These are phyloP conservation scores for Hypomyces rosellus DNA, from an alignment of 2,329 filamentous ascomycete genomes.

Conservation along the genomic window DNA sequence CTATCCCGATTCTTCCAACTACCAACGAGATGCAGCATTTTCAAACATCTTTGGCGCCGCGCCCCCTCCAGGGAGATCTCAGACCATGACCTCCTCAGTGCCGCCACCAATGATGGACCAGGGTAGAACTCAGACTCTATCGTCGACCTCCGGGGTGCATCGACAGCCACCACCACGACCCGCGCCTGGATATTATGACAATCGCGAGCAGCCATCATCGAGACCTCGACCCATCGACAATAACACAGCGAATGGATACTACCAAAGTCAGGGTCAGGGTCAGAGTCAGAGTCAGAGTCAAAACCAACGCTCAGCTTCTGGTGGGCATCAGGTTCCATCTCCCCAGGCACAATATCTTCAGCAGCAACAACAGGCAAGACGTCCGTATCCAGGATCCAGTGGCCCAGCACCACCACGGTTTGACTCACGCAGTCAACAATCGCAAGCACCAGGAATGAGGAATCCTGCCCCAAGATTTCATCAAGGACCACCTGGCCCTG, in stretches of 20 bases:
- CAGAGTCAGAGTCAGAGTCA: background rate
- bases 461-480: conserved; percentile 54
- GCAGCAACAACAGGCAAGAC: conserved; percentile 38
- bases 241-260: conserved; percentile 45
- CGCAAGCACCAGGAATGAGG: conserved; percentile 32
- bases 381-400: conserved; percentile 38
- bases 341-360: conserved; percentile 40
- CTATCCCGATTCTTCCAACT: conserved; percentile 47
- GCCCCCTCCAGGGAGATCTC: conserved; percentile 80
- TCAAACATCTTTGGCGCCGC: conserved; percentile 90
- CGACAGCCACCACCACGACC: conserved; percentile 56
- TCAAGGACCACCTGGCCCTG: conserved; percentile 57
- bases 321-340: conserved; percentile 40
- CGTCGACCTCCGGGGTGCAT: conserved; percentile 51
- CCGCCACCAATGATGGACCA: conserved; percentile 46
- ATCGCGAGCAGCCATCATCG: conserved; percentile 21
- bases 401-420: conserved; percentile 56
- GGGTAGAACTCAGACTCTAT: conserved; percentile 77
- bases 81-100: conserved; percentile 81
- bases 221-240: conserved; percentile 28
- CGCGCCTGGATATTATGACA: conserved; percentile 33
- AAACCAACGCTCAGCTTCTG: conserved; percentile 39
- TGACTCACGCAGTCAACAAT: conserved; percentile 51
- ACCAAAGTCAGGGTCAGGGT: conserved; percentile 25
- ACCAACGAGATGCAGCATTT: conserved; percentile 89